phyloP scores from a whole-genome alignment of 306 rosid species.

The Rubus idaeus region DNA sequence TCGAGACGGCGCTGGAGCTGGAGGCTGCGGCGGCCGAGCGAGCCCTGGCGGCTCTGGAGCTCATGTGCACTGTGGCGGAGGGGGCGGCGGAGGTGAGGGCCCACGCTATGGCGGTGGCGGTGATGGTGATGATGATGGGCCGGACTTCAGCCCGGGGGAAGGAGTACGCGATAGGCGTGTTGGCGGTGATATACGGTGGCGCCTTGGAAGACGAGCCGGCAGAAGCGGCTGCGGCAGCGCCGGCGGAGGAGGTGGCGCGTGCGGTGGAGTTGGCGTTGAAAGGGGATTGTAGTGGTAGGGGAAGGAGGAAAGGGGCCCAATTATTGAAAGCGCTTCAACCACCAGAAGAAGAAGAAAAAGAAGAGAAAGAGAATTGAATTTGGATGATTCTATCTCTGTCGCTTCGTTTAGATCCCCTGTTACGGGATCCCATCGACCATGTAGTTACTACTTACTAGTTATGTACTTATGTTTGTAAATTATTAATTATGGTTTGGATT shows the following conservation, averaged over 20 bases:
- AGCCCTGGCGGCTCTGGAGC: slow-evolving; percentile 81
- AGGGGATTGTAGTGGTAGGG: slow-evolving; percentile 78
- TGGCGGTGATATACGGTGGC: slow-evolving; percentile 61
- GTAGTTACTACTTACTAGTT: not conserved
- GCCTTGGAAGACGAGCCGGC: slow-evolving; percentile 21
- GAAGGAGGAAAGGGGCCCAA: slow-evolving; percentile 73
- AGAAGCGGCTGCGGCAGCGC: slow-evolving; percentile 42
- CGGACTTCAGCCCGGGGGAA: slow-evolving; percentile 72
- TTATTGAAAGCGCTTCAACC: slow-evolving; percentile 54
- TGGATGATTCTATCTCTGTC: not conserved
- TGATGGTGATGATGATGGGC: slow-evolving; percentile 89
- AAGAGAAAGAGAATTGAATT: slow-evolving; percentile 13
- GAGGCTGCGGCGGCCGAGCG: slow-evolving; percentile 71
- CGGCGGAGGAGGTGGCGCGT: slow-evolving; percentile 95
- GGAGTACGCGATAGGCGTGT: slow-evolving; percentile 83
- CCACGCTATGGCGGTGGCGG: slow-evolving; percentile 88
- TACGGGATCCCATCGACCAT: too few species aligned
- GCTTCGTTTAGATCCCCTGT: not conserved
- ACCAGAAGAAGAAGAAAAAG: not conserved
- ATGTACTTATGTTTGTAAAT: not conserved
- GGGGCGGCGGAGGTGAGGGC: slow-evolving; percentile 74
- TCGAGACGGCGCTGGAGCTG: slow-evolving; percentile 64
- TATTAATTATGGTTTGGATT: not conserved
- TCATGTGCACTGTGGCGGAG: slow-evolving; percentile 78
- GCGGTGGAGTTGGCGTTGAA: slow-evolving; percentile 79